Conservation (phyloP, 2,329 filamentous ascomycete genomes). For the Botrytis fabae region DNA sequence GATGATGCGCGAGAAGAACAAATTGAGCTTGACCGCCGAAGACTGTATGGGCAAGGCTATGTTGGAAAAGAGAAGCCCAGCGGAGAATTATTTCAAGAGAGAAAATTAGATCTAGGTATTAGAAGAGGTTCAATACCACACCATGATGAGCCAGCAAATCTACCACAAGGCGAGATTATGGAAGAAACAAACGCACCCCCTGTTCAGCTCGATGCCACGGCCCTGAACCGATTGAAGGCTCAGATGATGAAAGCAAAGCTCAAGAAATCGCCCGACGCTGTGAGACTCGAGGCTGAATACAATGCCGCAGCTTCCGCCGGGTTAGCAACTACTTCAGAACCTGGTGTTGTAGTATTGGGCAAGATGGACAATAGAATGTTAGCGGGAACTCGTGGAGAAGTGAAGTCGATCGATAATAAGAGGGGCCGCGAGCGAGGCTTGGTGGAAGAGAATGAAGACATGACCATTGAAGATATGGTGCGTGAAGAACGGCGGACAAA, state of each 20-base stretch:
- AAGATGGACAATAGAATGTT: slow-evolving; percentile 90
- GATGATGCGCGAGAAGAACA: slow-evolving; percentile 93
- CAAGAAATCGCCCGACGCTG: slow-evolving; percentile 71
- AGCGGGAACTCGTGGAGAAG: slow-evolving; percentile 70
- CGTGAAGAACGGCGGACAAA: slow-evolving; percentile 87
- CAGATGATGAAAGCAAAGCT: slow-evolving; percentile 96
- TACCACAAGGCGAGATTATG: slow-evolving; percentile 58
- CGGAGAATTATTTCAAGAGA: slow-evolving; percentile 80
- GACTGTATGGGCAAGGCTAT: slow-evolving; percentile 82
- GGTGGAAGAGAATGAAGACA: slow-evolving; percentile 90
- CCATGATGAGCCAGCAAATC: slow-evolving; percentile 40
- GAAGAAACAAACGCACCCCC: slow-evolving; percentile 53
- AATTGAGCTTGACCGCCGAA: slow-evolving; percentile 80
- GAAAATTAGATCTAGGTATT: slow-evolving; percentile 61
- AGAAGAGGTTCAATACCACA: slow-evolving; percentile 43
- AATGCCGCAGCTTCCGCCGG: slow-evolving; percentile 66
- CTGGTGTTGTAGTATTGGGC: slow-evolving; percentile 75
- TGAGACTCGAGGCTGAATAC: slow-evolving; percentile 80
- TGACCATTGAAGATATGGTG: slow-evolving; percentile 96
- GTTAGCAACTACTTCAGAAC: slow-evolving; percentile 54
- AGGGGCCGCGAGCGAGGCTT: slow-evolving; percentile 80
- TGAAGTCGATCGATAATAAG: slow-evolving; percentile 75
- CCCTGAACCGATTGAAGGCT: slow-evolving; percentile 85
- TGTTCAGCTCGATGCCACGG: slow-evolving; percentile 68
- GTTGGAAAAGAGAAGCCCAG: slow-evolving; percentile 82